Evolutionary conservation across 768 basidiomycete genomes (phyloP).

Genomic region (Lactarius hatsudake): DNA sequence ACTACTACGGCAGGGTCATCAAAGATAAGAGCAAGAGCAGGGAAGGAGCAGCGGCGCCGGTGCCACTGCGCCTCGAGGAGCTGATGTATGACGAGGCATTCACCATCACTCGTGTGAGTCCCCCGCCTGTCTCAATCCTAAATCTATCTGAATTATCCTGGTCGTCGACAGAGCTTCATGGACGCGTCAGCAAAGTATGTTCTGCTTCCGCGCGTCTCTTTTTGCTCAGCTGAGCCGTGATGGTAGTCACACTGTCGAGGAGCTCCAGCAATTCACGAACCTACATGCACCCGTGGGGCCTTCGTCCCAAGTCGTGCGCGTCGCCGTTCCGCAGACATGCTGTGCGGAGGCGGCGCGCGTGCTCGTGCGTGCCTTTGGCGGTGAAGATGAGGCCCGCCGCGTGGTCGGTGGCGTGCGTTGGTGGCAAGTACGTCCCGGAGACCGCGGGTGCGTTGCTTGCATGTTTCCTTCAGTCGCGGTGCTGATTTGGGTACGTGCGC

Average conservation of each 20-base stretch:
- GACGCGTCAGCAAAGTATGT: neutral
- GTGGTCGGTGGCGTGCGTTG: constrained; percentile 89
- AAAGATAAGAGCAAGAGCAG: neutral
- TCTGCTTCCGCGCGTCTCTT: neutral
- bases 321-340: constrained; percentile 67
- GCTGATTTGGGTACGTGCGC: neutral
- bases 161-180: neutral
- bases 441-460: constrained; percentile 59
- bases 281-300: constrained; percentile 79
- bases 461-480: neutral
- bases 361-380: constrained; percentile 77
- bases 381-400: constrained; percentile 63
- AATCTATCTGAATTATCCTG: no score
- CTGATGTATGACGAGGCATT: constrained; percentile 4
- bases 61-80: neutral
- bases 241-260: constrained; percentile 42
- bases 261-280: constrained; percentile 76
- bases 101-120: neutral
- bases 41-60: neutral
- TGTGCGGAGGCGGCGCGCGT: constrained; percentile 74
- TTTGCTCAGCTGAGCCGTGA: neutral
- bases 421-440: constrained; percentile 87
- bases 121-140: no score
- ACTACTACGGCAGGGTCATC: neutral
- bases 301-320: constrained; percentile 68